Percentiles rank a stretch among this genome's conserved stretches.
Conservation (phyloP, 331 rosid genomes). For the Rosa hybrid region DNA sequence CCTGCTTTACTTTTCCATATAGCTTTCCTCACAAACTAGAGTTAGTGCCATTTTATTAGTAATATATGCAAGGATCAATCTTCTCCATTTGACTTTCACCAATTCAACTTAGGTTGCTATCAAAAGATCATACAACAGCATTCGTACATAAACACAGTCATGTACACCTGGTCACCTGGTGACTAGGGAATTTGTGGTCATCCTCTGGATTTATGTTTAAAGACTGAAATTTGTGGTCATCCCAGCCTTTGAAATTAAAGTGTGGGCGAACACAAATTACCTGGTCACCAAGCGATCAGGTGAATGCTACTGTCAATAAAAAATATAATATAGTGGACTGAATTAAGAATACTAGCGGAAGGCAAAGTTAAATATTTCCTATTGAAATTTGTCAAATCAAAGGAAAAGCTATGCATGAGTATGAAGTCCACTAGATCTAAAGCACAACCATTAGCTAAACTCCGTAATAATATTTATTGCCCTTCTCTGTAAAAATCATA, state of each 20-base stretch:
- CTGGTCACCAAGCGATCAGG: not conserved
- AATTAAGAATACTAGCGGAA: not conserved
- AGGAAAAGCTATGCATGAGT: not conserved
- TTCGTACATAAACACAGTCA: not conserved
- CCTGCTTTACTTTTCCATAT: not conserved
- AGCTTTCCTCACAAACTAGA: not conserved
- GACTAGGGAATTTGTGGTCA: not conserved
- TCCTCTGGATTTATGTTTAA: not conserved
- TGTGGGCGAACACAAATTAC: not conserved
- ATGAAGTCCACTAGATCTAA: not conserved
- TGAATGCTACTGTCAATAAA: not conserved
- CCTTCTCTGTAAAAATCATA: not conserved
- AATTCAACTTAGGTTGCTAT: not conserved
- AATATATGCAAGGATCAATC: not conserved
- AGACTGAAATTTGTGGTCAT: not conserved
- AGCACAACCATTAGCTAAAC: not conserved
- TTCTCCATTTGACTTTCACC: not conserved
- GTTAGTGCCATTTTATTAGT: not conserved
- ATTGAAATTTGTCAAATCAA: not conserved
- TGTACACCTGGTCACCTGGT: not conserved
- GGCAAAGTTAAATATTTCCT: not conserved
- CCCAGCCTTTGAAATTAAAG: not conserved
- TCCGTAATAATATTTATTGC: not conserved
- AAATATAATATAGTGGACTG: not conserved
- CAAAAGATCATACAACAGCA: not conserved